phyloP scores from a whole-genome alignment of 2,329 filamentous ascomycete genomes.

The Aspergillus sojae region DNA sequence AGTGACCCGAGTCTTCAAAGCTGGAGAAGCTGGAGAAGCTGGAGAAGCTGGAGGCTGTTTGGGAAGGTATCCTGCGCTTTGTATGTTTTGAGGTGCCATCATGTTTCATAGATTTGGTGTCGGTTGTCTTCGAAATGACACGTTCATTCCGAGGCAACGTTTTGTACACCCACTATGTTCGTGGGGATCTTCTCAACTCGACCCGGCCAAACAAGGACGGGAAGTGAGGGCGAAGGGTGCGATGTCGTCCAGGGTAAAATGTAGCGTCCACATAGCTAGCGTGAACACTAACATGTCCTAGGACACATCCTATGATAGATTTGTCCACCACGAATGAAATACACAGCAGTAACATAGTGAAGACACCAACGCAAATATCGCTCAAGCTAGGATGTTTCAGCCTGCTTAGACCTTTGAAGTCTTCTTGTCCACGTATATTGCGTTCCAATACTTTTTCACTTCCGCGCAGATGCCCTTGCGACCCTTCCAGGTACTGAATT shows the following conservation, averaged over 20 bases:
- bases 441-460: slow-evolving; percentile 38
- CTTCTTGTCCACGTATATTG: slow-evolving; percentile 29
- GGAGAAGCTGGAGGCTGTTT: neutral
- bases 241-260: neutral
- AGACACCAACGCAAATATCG: neutral
- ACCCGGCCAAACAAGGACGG: neutral
- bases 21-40: neutral
- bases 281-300: neutral
- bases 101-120: neutral
- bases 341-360: neutral
- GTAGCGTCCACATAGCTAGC: neutral
- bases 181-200: neutral
- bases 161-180: neutral
- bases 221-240: neutral
- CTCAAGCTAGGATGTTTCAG: neutral
- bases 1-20: neutral
- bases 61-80: neutral
- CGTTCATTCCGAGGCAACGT: neutral
- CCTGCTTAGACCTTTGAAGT: neutral
- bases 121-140: neutral
- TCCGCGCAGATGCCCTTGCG: slow-evolving; percentile 35
- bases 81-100: neutral
- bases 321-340: neutral
- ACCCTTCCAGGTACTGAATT: slow-evolving; percentile 36
- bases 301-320: neutral